Evolutionary conservation across 2,329 filamentous ascomycete species (phyloP).

Genomic region (Stagonosporopsis vannaccii): DNA sequence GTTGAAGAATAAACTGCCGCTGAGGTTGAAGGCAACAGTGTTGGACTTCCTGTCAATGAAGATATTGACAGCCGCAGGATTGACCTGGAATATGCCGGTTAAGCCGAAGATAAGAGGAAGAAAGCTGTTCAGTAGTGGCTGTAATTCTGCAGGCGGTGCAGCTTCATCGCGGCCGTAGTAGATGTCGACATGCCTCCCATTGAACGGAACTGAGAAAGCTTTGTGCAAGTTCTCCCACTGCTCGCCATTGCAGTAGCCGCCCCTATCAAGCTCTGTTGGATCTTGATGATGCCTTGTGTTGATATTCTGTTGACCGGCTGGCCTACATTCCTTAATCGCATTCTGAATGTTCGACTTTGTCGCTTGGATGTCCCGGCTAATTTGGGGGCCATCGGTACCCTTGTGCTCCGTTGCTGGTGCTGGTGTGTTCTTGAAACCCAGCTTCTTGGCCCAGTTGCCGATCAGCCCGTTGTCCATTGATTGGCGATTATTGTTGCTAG

Average conservation of each 20-base stretch:
- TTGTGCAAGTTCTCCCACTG: constrained; percentile 49
- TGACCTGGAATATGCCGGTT: constrained; percentile 68
- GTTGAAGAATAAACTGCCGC: constrained; percentile 92
- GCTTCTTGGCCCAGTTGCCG: constrained; percentile 48
- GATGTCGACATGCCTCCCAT: constrained; percentile 44
- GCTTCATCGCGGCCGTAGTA: constrained; percentile 45
- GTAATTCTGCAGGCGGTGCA: constrained; percentile 36
- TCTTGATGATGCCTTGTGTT: constrained; percentile 47
- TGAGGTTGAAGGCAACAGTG: constrained; percentile 91
- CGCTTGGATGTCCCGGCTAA: constrained; percentile 43
- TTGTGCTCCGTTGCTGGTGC: constrained; percentile 12
- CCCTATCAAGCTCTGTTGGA: constrained; percentile 47
- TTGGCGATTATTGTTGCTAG: constrained; percentile 30
- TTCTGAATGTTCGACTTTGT: constrained; percentile 48
- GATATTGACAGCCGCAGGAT: constrained; percentile 75
- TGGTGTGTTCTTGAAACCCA: constrained; percentile 44
- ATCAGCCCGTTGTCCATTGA: constrained; percentile 38
- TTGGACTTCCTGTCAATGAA: constrained; percentile 82
- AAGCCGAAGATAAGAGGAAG: constrained; percentile 45
- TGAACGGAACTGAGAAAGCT: constrained; percentile 45
- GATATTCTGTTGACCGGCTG: constrained; percentile 43
- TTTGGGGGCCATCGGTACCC: constrained; percentile 44
- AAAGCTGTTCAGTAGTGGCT: constrained; percentile 37
- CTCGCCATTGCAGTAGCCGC: constrained; percentile 48
- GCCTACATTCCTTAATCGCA: constrained; percentile 48